phyloP scores from a whole-genome alignment of 2,329 filamentous ascomycete genomes.

The Coniochaeta sp. region DNA sequence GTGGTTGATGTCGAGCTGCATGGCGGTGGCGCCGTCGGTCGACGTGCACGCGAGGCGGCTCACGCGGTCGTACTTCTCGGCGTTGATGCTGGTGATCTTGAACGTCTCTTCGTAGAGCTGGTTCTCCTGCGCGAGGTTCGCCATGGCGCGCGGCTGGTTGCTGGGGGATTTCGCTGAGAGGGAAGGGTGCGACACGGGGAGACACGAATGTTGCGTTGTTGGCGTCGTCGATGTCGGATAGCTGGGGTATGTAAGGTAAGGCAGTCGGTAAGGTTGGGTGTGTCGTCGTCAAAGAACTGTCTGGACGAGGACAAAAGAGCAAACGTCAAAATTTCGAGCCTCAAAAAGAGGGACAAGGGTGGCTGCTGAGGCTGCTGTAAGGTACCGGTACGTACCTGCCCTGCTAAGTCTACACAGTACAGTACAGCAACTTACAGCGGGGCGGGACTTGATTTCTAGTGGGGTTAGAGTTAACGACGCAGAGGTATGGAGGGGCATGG shows the following conservation, averaged over 20 bases:
- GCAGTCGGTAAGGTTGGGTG: neutral
- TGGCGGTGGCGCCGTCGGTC: constrained; percentile 63
- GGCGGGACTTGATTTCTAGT: neutral
- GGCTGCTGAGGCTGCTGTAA: too few species aligned
- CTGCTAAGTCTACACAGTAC: too few species aligned
- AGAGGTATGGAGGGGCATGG: constrained; percentile 7
- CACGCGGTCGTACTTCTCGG: constrained; percentile 91
- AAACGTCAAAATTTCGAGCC: constrained; percentile 5
- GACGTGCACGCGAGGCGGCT: constrained; percentile 76
- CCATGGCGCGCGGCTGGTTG: constrained; percentile 22
- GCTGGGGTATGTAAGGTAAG: too few species aligned
- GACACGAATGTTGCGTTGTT: too few species aligned
- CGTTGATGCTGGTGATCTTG: constrained; percentile 70
- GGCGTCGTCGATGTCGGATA: too few species aligned
- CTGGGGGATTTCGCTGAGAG: too few species aligned
- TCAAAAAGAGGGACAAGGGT: neutral
- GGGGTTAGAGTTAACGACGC: neutral
- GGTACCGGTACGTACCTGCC: neutral
- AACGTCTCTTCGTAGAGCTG: constrained; percentile 93
- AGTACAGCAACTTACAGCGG: neutral
- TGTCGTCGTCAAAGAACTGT: neutral
- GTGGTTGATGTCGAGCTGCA: constrained; percentile 88
- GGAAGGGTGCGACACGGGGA: too few species aligned
- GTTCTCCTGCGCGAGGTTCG: constrained; percentile 65
- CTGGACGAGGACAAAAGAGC: neutral